Base-by-base conservation (phyloP, 2,329 filamentous ascomycete species). In the Hypoxylon sp. region DNA sequence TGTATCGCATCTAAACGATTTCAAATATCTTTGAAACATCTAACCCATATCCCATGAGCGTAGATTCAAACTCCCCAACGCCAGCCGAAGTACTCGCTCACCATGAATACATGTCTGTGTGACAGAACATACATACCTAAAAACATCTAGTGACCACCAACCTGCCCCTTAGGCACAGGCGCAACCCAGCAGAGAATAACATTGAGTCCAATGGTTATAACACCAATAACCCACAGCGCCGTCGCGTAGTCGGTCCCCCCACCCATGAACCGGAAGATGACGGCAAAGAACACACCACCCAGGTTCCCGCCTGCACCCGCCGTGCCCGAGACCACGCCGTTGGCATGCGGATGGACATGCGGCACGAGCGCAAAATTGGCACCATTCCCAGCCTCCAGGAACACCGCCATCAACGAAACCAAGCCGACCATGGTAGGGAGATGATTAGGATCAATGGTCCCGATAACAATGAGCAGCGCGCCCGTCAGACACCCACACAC, bases 301-400 rank as follows among this genome's bases (percentile, higher is more conserved):
- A 96, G 71, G 65, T 96, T 97, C 1, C 92, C 91, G 6, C 82
- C 78, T 0, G 88, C 91, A 7, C 92, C 92, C 0, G 90, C 87
- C 25, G 89, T 75, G 8, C 91, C 91, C 1, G 87, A 89, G 5
- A 96, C 80, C 47, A 81, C 69, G 9, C 90, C 91, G 70, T 96
- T 96, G 53, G 90, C 89, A 54, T 80, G 81, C 1, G 90, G 90
- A 70, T 92, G 88, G 1, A 96, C 87, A 67, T 96, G 92, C 3
- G 91, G 91, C 16, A 96, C 87, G 4, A 96, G 79, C 0, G 90
- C 84, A 71, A 94, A 96, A 73, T 90, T 94, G 29, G 90, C 86
- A 0, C 92, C 92, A 67, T 96, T 96, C 30, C 86, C 86, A 2
- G 88, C 90, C 69, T 95, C 90, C 31, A 91, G 73, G 75, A 96